Conservation (phyloP, 768 basidiomycete species). For the Trametes cubensis region DNA sequence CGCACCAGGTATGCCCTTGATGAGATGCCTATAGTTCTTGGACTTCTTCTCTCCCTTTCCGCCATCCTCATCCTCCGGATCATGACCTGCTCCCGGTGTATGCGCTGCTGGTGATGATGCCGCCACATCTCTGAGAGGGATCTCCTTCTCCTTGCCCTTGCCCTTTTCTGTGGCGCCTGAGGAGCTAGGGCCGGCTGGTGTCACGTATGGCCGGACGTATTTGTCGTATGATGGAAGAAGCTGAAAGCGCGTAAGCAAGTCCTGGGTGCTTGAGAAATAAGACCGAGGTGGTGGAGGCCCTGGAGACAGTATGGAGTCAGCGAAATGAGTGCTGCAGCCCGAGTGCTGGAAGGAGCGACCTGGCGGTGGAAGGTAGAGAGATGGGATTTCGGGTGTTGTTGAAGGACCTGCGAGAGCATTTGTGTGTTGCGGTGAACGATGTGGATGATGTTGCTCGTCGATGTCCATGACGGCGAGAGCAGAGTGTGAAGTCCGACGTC, state of each 20-base stretch:
- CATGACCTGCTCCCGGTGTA: constrained; percentile 44
- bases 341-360: constrained; percentile 33
- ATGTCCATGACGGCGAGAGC: constrained; percentile 32
- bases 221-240: constrained; percentile 79
- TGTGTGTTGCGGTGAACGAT: constrained; percentile 29
- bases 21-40: constrained; percentile 80
- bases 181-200: constrained; percentile 37
- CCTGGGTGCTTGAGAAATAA: constrained; percentile 73
- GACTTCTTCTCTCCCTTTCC: constrained; percentile 68
- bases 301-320: constrained; percentile 23
- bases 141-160: constrained; percentile 34
- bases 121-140: constrained; percentile 22
- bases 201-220: constrained; percentile 64
- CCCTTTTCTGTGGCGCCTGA: constrained; percentile 34
- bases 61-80: constrained; percentile 56
- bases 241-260: constrained; percentile 72
- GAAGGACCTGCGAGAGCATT: constrained; percentile 71
- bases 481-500: constrained; percentile 10
- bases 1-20: constrained; percentile 74
- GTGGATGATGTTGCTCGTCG: constrained; percentile 29
- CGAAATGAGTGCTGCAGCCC: constrained; percentile 7
- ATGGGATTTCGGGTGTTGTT: constrained; percentile 39
- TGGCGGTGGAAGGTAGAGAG: constrained; percentile 34
- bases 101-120: constrained; percentile 31
- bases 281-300: constrained; percentile 34